Evolutionary conservation across 2,329 filamentous ascomycete species (phyloP).

Genomic region (Davidsoniella virescens): DNA sequence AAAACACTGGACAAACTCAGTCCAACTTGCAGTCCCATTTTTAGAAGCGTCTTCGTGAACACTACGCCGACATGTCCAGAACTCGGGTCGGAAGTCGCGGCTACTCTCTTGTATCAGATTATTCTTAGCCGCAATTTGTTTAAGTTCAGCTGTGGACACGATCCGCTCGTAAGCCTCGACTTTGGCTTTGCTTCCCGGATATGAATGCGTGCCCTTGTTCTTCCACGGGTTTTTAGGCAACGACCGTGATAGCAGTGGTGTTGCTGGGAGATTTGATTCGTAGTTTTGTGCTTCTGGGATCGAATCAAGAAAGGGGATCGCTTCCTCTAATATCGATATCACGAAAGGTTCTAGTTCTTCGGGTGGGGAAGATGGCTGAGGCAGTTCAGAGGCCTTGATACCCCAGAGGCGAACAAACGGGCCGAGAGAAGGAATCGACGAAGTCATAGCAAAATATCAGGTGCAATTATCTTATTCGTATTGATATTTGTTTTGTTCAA

Average conservation of each 20-base stretch:
- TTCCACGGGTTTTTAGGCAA: constrained; percentile 26
- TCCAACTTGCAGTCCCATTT: constrained; percentile 41
- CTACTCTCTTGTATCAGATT: constrained; percentile 16
- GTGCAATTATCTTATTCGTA: not conserved
- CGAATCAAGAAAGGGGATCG: constrained; percentile 39
- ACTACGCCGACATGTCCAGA: constrained; percentile 49
- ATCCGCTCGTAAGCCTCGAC: constrained; percentile 38
- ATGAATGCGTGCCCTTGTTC: constrained; percentile 31
- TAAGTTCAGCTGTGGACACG: constrained; percentile 29
- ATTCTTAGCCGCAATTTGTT: constrained; percentile 22
- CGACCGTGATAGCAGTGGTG: constrained; percentile 10
- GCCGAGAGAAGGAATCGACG: constrained; percentile 20
- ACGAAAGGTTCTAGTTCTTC: constrained; percentile 36
- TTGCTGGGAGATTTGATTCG: constrained; percentile 13
- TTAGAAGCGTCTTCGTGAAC: constrained; percentile 37
- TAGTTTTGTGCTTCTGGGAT: constrained; percentile 25
- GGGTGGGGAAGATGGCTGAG: constrained; percentile 22
- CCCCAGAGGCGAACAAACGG: constrained; percentile 39
- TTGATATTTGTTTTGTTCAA: not conserved
- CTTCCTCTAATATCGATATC: constrained; percentile 37
- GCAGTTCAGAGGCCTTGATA: constrained; percentile 31
- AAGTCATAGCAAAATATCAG: not conserved
- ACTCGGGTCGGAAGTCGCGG: constrained; percentile 25
- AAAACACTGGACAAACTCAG: constrained; percentile 45
- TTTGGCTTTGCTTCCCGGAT: constrained; percentile 30